Evolutionary conservation across 2,329 filamentous ascomycete genomes (phyloP).

Genomic region (Ceratocystis cacaofunesta): DNA sequence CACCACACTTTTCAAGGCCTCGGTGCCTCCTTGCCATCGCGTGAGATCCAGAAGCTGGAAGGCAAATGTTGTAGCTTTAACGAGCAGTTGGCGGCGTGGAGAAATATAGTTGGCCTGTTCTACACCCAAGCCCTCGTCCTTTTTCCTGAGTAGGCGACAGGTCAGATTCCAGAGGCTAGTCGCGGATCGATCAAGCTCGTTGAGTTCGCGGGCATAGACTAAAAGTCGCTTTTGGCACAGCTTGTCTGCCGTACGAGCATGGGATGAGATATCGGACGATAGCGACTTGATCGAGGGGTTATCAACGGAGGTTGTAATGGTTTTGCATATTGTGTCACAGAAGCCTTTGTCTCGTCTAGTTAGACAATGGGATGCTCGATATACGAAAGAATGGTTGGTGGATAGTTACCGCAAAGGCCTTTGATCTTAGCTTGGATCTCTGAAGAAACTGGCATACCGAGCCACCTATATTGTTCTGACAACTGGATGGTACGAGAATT

Average conservation of each 20-base stretch:
- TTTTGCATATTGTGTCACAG: conserved; percentile 10
- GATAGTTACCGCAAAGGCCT: conserved; percentile 1
- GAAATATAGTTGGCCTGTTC: conserved; percentile 15
- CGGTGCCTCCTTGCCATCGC: conserved; percentile 23
- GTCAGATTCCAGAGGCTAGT: conserved; percentile 53
- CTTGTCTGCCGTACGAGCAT: conserved; percentile 20
- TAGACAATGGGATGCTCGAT: background rate
- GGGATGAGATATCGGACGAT: conserved; percentile 22
- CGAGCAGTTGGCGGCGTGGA: conserved; percentile 23
- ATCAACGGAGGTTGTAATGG: conserved; percentile 18
- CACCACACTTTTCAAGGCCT: conserved; percentile 19
- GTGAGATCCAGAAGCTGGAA: conserved; percentile 53
- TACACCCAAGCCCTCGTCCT: conserved; percentile 32
- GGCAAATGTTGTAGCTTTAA: conserved; percentile 38
- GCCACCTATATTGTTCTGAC: background rate
- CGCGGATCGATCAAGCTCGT: conserved; percentile 40
- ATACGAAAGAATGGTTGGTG: background rate
- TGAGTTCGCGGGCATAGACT: conserved; percentile 12
- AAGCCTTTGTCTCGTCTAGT: conserved; percentile 10
- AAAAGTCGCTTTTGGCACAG: conserved; percentile 10
- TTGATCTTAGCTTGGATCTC: conserved; percentile 4
- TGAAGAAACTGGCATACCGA: background rate
- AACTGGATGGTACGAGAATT: background rate
- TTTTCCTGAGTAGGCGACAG: conserved; percentile 37
- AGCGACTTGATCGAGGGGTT: conserved; percentile 20